phyloP scores from a whole-genome alignment of 148 eudicot species.

The Vaccinium corymbosum region DNA sequence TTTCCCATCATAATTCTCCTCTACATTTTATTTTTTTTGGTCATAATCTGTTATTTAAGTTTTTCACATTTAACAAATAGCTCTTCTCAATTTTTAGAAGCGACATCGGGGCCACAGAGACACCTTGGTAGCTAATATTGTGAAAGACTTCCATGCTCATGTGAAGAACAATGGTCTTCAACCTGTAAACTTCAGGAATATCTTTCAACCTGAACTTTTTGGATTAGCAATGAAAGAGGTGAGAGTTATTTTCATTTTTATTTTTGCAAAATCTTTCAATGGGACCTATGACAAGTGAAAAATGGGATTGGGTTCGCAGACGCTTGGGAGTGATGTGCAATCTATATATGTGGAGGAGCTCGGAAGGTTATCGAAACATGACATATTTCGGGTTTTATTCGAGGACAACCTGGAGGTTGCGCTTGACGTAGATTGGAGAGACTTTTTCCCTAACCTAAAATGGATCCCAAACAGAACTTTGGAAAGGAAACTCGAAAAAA shows the following conservation, averaged over 20 bases:
- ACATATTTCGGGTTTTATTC: constrained; percentile 53
- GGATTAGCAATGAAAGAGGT: constrained; percentile 64
- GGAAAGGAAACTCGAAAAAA: constrained; percentile 41
- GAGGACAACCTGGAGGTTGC: constrained; percentile 75
- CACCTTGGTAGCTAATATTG: constrained; percentile 43
- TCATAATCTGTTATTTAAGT: no score
- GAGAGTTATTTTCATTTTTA: constrained; percentile 38
- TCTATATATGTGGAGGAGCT: constrained; percentile 64
- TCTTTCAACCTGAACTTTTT: constrained; percentile 67
- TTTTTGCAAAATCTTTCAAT: no score
- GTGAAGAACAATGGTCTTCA: constrained; percentile 31
- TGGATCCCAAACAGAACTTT: constrained; percentile 75
- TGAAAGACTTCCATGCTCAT: constrained; percentile 31
- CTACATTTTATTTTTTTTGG: no score
- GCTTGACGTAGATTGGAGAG: constrained; percentile 91
- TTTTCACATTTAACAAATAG: background rate
- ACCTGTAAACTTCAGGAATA: constrained; percentile 54
- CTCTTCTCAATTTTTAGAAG: constrained; percentile 37
- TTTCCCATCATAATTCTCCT: no score
- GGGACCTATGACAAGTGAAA: background rate
- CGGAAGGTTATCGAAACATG: constrained; percentile 48
- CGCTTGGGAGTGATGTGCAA: constrained; percentile 57
- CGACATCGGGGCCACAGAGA: constrained; percentile 51
- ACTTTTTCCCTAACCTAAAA: constrained; percentile 75
- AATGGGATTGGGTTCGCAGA: constrained; percentile 48